Evolutionary conservation across 805 yeast species (phyloP).

Genomic region (Hanseniaspora jakobsenii): DNA sequence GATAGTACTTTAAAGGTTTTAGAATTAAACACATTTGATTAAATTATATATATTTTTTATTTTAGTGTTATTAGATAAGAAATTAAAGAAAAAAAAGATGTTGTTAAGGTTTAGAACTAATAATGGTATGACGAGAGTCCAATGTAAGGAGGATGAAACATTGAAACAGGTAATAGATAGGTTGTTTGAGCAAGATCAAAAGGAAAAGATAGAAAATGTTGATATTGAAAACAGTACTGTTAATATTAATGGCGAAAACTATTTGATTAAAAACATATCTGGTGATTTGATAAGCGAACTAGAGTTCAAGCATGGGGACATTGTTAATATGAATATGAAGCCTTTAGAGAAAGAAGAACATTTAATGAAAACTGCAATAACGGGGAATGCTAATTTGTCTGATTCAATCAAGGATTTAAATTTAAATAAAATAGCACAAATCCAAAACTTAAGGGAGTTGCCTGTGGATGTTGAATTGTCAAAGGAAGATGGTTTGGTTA

Average conservation of each 20-base stretch:
- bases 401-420: slow-evolving; percentile 16
- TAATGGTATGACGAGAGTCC: slow-evolving; percentile 68
- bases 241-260: not conserved
- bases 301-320: slow-evolving; percentile 49
- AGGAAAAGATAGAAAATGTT: slow-evolving; percentile 6
- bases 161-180: slow-evolving; percentile 37
- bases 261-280: slow-evolving; percentile 17
- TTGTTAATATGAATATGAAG: slow-evolving; percentile 36
- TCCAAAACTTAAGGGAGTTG: slow-evolving; percentile 37
- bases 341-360: slow-evolving; percentile 15
- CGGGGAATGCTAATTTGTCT: slow-evolving; percentile 15
- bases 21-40: no score
- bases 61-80: not conserved
- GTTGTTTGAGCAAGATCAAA: slow-evolving; percentile 26
- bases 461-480: slow-evolving; percentile 58
- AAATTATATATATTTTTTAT: no score
- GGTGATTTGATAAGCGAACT: slow-evolving; percentile 31
- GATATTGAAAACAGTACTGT: slow-evolving; percentile 1
- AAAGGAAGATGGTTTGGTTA: slow-evolving; percentile 57
- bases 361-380: slow-evolving; percentile 3
- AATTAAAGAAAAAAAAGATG: slow-evolving; percentile 24
- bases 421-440: slow-evolving; percentile 13
- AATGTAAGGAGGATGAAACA: slow-evolving; percentile 35
- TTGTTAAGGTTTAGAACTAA: slow-evolving; percentile 71
- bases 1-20: no score